phyloP scores from a whole-genome alignment of 1,284 basidiomycete genomes.

The Agaricales sp. region DNA sequence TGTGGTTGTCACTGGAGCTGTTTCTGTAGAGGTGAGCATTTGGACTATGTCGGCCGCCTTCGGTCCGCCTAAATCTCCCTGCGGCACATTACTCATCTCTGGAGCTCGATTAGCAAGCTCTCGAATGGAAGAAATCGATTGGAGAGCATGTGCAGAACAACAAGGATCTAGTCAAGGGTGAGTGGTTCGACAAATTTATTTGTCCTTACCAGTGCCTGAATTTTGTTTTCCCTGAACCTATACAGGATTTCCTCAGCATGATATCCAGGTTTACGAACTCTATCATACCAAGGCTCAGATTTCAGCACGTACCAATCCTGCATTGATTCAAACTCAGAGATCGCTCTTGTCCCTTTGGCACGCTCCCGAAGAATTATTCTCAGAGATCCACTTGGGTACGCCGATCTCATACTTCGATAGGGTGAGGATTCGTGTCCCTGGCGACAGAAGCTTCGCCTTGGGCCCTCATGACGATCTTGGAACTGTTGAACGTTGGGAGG shows the following conservation, averaged over 20 bases:
- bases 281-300: constrained; percentile 60
- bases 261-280: constrained; percentile 66
- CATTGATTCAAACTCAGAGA: constrained; percentile 38
- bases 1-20: constrained; percentile 49
- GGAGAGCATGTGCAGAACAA: constrained; percentile 47
- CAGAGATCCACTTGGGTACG: constrained; percentile 37
- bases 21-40: constrained; percentile 34
- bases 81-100: neutral
- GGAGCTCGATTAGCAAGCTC: too few species aligned
- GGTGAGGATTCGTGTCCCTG: constrained; percentile 64
- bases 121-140: constrained; percentile 50
- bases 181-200: too few species aligned
- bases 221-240: neutral
- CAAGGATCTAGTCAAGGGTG: constrained; percentile 38
- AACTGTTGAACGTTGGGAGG: constrained; percentile 73
- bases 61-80: neutral
- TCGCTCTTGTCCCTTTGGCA: constrained; percentile 56
- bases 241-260: constrained; percentile 53
- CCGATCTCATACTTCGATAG: constrained; percentile 73
- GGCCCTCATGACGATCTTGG: constrained; percentile 75
- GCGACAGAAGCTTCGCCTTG: constrained; percentile 49
- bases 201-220: neutral
- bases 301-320: constrained; percentile 42
- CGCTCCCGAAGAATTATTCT: constrained; percentile 25
- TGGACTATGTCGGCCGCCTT: too few species aligned